Evolutionary conservation across 2,329 filamentous ascomycete genomes (phyloP), one percentile per base, ranked within the genome.

Genomic region (Bipolaris zeicola): DNA sequence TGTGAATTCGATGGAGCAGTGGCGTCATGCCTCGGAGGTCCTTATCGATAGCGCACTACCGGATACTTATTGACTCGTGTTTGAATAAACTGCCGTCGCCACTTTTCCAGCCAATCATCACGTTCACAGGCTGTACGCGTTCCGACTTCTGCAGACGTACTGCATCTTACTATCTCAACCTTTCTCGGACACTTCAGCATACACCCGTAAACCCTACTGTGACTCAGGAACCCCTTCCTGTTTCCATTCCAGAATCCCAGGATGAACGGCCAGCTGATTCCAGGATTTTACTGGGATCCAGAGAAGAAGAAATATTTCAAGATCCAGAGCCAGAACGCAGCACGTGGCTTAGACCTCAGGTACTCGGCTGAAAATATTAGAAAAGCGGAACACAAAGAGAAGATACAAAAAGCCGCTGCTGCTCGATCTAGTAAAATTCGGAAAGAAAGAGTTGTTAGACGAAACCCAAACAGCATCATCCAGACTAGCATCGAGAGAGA

Each of bases 251-350:
- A 6, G 3, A 4, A 1, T 18, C 3, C 3, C 41, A 36, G 4
- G 14, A 79, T 78, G 77, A 75, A 78, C 55, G 68, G 72, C 31
- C 72, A 73, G 52, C 64, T 76, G 34, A 75, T 82, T n/a, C 80
- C 80, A 3, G 81, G 81, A 33, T 81, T 76, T 58, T 81, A 81
- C 63, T 82, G 71, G 58, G 79, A 83, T 58, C 61, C 67, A 33
- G 78, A 79, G 37, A 82, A 80, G 67, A 72, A 75, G 47, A 82
- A 81, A 57, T 83, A 83, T 65, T 83, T 83, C 73, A 76, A 75
- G 36, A 78, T 83, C 20, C 73, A 77, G 50, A 70, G 73, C 14
- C 70, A 77, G 26, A 73, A 46, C 6, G 60, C 63, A 13, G 77
- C 69, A 50, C 67, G 47, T 68, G 74, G 34, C 64, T 75, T 53